Evolutionary conservation across 495 filamentous ascomycete genomes (phyloP), one percentile per base, ranked within the genome.

Genomic region (Usnea hakonensis): DNA sequence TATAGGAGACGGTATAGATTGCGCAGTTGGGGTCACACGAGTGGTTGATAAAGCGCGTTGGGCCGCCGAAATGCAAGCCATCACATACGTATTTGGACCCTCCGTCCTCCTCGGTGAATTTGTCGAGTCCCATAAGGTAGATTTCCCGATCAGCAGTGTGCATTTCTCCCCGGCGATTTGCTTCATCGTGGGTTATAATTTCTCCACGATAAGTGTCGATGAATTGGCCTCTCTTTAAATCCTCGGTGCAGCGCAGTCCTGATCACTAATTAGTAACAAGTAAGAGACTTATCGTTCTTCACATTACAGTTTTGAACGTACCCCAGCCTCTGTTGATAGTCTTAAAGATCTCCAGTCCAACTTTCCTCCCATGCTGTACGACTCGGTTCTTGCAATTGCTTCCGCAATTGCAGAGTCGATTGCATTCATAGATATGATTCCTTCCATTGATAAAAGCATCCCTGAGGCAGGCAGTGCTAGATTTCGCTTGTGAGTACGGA

Each of bases 151-250:
- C 65, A 73, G 61, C 23, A 74, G 76, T 66, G 0, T 63, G 63
- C 21, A 68, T 64, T 4, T 74, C 68, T 64, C 71, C 62, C 9
- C 94, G 85, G 3, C 74, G 66, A 30, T 86, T 80, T 4, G 92
- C 88, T 70, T 87, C 85, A 13, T 81, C 72, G 28, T 81, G 77
- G 0, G 88, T 90, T 64, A 97, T 88, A 32, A 96, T 82, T 70
- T 97, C 93, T 1, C 93, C 93, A 17, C 90, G 84, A 64, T 97
- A 97, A 26, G 82, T 81, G 68, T 95, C 93, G 58, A 97, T 83
- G 67, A 95, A 97, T 67, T 95, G 88, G 8, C 93, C 93, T 57
- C 81, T 78, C 60, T 81, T 76, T 28, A 98, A 83, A 28, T 82
- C 74, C 16, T 87, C 79, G 0, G 78, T 80, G 46, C 85, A 90